Conservation (phyloP, 73 alveolate genomes). For the Paramecium caudatum region DNA sequence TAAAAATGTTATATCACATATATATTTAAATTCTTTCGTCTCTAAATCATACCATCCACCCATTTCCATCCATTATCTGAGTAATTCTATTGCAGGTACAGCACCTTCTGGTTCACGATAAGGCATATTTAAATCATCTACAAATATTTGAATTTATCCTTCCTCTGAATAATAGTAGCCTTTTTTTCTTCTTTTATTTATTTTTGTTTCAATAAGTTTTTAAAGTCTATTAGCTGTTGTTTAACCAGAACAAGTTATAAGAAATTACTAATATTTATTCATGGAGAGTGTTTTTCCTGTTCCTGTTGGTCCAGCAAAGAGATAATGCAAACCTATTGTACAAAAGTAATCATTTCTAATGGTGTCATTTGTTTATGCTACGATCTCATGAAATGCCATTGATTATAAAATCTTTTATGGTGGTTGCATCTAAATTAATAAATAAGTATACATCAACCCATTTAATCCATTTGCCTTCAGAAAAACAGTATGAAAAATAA, state of each 20-base stretch:
- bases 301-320: slow-evolving; percentile 99
- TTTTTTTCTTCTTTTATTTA: slow-evolving; percentile 86
- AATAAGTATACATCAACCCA: slow-evolving; percentile 60
- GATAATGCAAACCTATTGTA: slow-evolving; percentile 92
- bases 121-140: slow-evolving; percentile 97
- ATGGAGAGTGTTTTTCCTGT: slow-evolving; percentile 99
- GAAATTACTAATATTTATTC: slow-evolving; percentile 84
- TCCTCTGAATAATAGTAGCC: slow-evolving; percentile 96
- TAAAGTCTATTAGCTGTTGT: slow-evolving; percentile 11
- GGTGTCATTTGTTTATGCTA: slow-evolving; percentile 98
- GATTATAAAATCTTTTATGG: slow-evolving; percentile 46
- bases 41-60: slow-evolving; percentile 94
- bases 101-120: slow-evolving; percentile 97
- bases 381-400: slow-evolving; percentile 93
- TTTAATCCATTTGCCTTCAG: slow-evolving; percentile 67
- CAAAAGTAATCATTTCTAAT: slow-evolving; percentile 79
- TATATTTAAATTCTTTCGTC: slow-evolving; percentile 91
- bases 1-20: slow-evolving; percentile 90
- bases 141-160: slow-evolving; percentile 85
- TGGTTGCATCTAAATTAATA: background rate
- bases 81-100: slow-evolving; percentile 98
- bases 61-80: slow-evolving; percentile 99
- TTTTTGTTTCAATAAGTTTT: slow-evolving; percentile 72
- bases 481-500: slow-evolving; percentile 46
- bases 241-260: slow-evolving; percentile 36